Evolutionary conservation across 169 alveolate species (phyloP), one percentile per base, ranked within the genome.

Genomic region (Miamiensis avidus): DNA sequence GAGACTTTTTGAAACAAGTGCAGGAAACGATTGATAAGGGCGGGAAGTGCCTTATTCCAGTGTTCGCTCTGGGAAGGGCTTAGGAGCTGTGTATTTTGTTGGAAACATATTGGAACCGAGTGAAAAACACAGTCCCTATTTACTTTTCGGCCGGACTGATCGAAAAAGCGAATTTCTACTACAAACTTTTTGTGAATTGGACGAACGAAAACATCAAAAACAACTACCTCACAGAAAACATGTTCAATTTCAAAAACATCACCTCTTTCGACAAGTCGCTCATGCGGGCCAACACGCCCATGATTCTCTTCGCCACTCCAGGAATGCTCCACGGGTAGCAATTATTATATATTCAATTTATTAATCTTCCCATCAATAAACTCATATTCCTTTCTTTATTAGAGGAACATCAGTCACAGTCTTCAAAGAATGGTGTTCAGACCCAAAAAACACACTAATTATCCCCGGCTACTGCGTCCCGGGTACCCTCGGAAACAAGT

Each of bases 391-490:
- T 49, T 11, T 49, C 20, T 49, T 49, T 49, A 11, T 11, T 49
- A 99, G 99, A 25, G 99, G 99, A 15, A 93, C 98, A 64, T 97
- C 99, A 49, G 94, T 99, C 74, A 92, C 94, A 83, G 99, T 98
- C 25, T 98, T 98, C 90, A 98, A 98, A 95, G 97, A 96, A 82
- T 98, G 99, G 98, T 99, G 99, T 28, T 96, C 95, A 0, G 98
- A 97, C 83, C 95, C 98, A n/a, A 95, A 96, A 86, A 99, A 98
- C 91, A 93, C 99, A 32, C 94, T 98, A 29, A 96, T 99, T 49
- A 97, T 99, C 79, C 99, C 99, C 15, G 99, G 99, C 0, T 99
- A 98, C 90, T 99, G 99, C 86, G 99, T 98, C 1, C 98, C 99
- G 78, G 99, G 99, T 29, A 98, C 99, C 26, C 96, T 98, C 28